Evolutionary conservation across 2,329 filamentous ascomycete species (phyloP), one percentile per base, ranked within the genome.

Genomic region (Fusarium nanum): DNA sequence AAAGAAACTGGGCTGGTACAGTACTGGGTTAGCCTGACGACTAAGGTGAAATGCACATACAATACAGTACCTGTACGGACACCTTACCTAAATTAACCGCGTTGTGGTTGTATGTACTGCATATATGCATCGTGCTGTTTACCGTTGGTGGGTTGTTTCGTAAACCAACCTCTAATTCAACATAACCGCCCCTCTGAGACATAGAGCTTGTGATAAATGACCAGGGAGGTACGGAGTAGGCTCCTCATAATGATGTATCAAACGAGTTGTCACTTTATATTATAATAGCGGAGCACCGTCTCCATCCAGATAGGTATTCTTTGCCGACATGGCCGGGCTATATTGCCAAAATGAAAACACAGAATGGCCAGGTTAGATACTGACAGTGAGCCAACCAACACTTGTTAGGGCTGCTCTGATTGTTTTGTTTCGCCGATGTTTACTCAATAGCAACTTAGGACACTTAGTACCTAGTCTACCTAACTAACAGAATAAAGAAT

Each of bases 191-290:
- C 40, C n/a, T 44, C 23, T 56, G 27, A 44, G 60, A 40, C 62
- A 65, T 42, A 16, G 22, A 25, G 32, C 56, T 42, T 37, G n/a
- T 64, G 45, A 64, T 60, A 59, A 63, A 63, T 63, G 58, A 48
- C 30, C 32, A 41, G 34, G 28, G 18, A 27, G 23, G 22, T n/a
- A 52, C 10, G 18, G 42, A 49, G 23, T 23, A 40, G 48, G 22
- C 20, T 28, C n/a, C 60, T 64, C 53, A 52, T 47, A 64, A 59
- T 64, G 62, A 65, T 60, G 32, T 45, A 40, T 60, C 45, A 50
- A 40, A 52, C 49, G 18, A 52, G 49, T 14, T 16, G 49, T 42
- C 34, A 52, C 34, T 41, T 30, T 20, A 44, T 54, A 37, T 37
- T 37, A 37, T 44, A 30, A 30, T 30, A 54, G 20, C 37, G 34